Conservation (phyloP, 805 yeast genomes). For the Priceomyces castillae region DNA sequence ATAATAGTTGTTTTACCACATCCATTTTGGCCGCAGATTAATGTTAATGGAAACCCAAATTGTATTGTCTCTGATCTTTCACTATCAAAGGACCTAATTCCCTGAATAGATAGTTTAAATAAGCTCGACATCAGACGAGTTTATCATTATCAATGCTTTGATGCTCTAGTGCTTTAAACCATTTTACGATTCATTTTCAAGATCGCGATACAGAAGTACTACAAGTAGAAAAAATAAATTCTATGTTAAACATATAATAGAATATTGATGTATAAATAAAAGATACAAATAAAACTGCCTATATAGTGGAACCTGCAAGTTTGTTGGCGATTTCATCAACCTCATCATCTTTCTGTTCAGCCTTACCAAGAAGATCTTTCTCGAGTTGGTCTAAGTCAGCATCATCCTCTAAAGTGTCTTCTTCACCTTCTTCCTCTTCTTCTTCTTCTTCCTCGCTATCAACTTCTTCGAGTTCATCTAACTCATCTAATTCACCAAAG, state of each 20-base stretch:
- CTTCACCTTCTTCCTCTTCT: conserved; percentile 54
- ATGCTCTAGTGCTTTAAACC: too few species aligned
- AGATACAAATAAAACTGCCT: conserved; percentile 8
- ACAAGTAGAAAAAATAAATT: background rate
- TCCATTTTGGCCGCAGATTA: conserved; percentile 95
- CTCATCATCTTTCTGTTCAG: conserved; percentile 40
- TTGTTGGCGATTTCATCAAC: conserved; percentile 60
- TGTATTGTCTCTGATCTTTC: conserved; percentile 80
- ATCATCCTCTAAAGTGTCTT: conserved; percentile 48
- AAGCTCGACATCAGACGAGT: conserved; percentile 36
- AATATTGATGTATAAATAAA: background rate
- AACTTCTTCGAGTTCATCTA: conserved; percentile 90
- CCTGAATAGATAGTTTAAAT: conserved; percentile 58
- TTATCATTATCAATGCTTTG: too few species aligned
- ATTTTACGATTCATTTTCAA: too few species aligned
- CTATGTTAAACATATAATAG: background rate
- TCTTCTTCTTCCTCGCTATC: conserved; percentile 69
- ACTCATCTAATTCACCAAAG: conserved; percentile 81
- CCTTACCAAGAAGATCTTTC: conserved; percentile 51
- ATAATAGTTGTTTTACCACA: conserved; percentile 96
- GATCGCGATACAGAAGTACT: background rate
- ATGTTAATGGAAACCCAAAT: conserved; percentile 85
- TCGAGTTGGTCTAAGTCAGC: conserved; percentile 53
- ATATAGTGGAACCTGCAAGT: conserved; percentile 54
- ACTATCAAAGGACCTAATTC: conserved; percentile 90